Evolutionary conservation across 805 yeast species (phyloP).

Genomic region (Maudiozyma turicensis): DNA sequence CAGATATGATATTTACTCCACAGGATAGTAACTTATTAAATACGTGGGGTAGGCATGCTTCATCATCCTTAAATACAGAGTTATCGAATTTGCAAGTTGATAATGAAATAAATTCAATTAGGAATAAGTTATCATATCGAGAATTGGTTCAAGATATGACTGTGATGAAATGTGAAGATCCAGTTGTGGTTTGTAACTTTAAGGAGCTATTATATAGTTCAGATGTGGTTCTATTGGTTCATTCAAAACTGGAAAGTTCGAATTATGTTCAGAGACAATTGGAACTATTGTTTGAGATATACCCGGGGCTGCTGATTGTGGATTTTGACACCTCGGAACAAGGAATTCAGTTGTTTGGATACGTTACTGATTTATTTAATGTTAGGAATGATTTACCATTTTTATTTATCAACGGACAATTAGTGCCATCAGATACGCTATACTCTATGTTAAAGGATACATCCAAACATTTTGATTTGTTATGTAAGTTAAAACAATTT

Average conservation of each 20-base stretch:
- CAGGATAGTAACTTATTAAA: not conserved
- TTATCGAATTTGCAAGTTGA: constrained; percentile 1
- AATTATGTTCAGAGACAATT: constrained; percentile 54
- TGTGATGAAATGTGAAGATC: not conserved
- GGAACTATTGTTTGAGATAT: constrained; percentile 49
- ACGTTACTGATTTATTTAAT: not conserved
- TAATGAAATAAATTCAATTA: constrained; percentile 1
- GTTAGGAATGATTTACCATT: constrained; percentile 7
- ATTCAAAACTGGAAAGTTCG: constrained; percentile 56
- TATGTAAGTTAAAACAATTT: constrained; percentile 9
- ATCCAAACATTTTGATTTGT: constrained; percentile 9
- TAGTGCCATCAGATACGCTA: constrained; percentile 12
- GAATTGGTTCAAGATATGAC: not conserved
- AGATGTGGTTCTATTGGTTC: constrained; percentile 49
- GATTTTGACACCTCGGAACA: constrained; percentile 55
- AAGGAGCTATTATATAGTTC: constrained; percentile 45
- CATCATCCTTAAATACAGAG: constrained; percentile 23
- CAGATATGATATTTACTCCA: not conserved
- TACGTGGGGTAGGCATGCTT: constrained; percentile 36
- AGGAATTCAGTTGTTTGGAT: constrained; percentile 32
- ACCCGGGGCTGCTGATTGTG: constrained; percentile 60
- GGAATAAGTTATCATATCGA: not conserved
- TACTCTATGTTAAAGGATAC: constrained; percentile 8
- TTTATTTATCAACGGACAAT: constrained; percentile 18
- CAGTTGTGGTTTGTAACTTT: constrained; percentile 17